Percentiles rank a stretch among this genome's conserved stretches.
Conservation (phyloP, 805 yeast species). For the Priceomyces fermenticarens region DNA sequence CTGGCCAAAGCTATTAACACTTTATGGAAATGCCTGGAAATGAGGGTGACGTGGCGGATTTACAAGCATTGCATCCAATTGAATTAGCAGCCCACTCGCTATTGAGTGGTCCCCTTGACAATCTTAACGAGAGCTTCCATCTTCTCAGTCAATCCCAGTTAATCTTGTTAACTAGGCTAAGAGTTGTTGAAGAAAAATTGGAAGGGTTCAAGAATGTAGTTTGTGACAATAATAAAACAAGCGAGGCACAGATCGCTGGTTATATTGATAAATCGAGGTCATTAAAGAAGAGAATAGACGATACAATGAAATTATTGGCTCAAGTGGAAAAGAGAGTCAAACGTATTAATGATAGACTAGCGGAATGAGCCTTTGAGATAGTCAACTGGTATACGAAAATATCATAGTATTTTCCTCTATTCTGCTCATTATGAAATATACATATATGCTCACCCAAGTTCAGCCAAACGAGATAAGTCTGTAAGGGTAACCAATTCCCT, state of each 20-base stretch:
- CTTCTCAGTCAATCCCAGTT: constrained; percentile 56
- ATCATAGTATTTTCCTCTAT: too few relatives aligned
- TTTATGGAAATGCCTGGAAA: too few relatives aligned
- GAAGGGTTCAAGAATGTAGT: constrained; percentile 18
- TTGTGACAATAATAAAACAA: constrained; percentile 13
- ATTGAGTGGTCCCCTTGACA: constrained; percentile 53
- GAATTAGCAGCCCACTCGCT: constrained; percentile 58
- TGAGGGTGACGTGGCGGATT: neutral
- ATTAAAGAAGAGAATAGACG: constrained; percentile 31
- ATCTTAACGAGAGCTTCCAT: constrained; percentile 47
- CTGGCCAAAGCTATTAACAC: too few relatives aligned
- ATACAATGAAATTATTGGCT: constrained; percentile 25
- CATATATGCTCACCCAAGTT: neutral
- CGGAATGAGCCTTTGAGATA: neutral
- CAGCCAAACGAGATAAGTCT: constrained; percentile 30
- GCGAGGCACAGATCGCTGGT: constrained; percentile 17
- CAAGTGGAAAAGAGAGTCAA: constrained; percentile 36
- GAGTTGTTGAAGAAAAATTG: constrained; percentile 37
- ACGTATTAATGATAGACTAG: constrained; percentile 13
- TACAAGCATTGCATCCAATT: constrained; percentile 50
- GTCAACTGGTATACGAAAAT: neutral
- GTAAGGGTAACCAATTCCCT: constrained; percentile 78
- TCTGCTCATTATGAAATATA: neutral
- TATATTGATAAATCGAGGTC: constrained; percentile 20
- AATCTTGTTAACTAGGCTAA: constrained; percentile 48